A percentile compares a stretch with the other conserved stretches of the same genome.
These are phyloP conservation scores for Clavispora fructus DNA, from an alignment of 805 yeast species.

Conservation along the genomic window DNA sequence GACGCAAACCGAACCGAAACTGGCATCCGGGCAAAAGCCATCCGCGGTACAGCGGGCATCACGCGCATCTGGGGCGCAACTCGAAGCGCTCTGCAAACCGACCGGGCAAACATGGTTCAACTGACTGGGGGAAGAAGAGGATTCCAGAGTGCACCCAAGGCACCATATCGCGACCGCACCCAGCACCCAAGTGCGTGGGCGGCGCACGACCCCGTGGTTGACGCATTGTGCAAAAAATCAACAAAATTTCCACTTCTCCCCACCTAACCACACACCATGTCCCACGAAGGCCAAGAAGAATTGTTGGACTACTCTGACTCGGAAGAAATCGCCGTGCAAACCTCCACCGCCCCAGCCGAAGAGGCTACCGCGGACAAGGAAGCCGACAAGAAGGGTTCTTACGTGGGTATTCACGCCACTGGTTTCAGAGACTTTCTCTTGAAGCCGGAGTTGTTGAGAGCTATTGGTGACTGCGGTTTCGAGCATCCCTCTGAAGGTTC, in stretches of 20 bases:
- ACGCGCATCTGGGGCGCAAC: neutral
- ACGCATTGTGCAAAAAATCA: neutral
- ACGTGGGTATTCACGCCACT: slow-evolving; percentile 96
- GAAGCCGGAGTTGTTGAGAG: slow-evolving; percentile 95
- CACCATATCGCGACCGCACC: neutral
- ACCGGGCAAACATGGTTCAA: neutral
- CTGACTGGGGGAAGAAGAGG: neutral
- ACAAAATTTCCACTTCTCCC: neutral
- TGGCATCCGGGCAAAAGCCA: neutral
- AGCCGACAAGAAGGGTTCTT: slow-evolving; percentile 89
- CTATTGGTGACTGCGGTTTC: slow-evolving; percentile 98
- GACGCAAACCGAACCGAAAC: neutral
- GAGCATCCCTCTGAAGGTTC: slow-evolving; percentile 99
- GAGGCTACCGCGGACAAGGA: slow-evolving; percentile 50
- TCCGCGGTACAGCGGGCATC: neutral
- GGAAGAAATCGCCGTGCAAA: slow-evolving; percentile 80
- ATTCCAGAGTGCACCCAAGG: neutral
- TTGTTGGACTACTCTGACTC: slow-evolving; percentile 97
- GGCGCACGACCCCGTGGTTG: neutral
- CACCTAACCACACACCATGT: slow-evolving; percentile 42
- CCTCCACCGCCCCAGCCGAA: slow-evolving; percentile 44
- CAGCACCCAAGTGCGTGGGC: neutral
- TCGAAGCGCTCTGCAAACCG: neutral
- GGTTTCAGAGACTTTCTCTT: slow-evolving; percentile 96
- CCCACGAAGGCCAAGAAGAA: slow-evolving; percentile 99